A percentile compares a stretch with the other conserved stretches of the same genome.
These are phyloP conservation scores for Stromatinia cepivora DNA, from an alignment of 2,329 filamentous ascomycete genomes.

Conservation along the genomic window DNA sequence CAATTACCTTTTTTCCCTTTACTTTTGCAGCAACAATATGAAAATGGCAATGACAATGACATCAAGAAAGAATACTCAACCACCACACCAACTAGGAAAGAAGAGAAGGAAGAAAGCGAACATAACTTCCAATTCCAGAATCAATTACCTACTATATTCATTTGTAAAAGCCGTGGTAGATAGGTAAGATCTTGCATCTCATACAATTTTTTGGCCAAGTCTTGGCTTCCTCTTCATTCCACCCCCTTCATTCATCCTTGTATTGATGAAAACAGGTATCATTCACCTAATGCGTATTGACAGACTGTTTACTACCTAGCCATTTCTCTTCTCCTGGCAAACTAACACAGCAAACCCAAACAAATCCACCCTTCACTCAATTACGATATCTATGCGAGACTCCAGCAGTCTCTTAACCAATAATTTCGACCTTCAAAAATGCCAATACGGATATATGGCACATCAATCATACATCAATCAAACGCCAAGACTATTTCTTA, in stretches of 20 bases:
- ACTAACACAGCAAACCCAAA: background rate
- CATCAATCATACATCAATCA: background rate
- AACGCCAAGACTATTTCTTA: too few relatives aligned
- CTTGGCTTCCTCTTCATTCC: background rate
- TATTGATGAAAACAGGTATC: background rate
- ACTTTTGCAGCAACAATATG: background rate
- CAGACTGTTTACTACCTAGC: too few relatives aligned
- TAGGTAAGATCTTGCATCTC: background rate
- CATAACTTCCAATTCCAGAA: background rate
- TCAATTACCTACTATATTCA: background rate
- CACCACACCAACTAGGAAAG: background rate
- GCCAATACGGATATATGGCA: conserved; percentile 20
- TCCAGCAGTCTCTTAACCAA: background rate
- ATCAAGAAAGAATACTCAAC: conserved; percentile 7
- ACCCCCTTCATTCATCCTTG: background rate
- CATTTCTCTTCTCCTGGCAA: background rate
- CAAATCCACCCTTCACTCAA: background rate
- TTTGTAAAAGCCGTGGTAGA: background rate
- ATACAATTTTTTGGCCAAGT: background rate
- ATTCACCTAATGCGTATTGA: background rate
- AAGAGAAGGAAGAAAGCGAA: background rate
- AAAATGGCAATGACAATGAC: background rate
- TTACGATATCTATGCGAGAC: background rate
- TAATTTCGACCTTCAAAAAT: background rate
- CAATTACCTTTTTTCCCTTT: background rate